Conservation (phyloP, 495 filamentous ascomycete species). For the Cercophora newfieldiana region DNA sequence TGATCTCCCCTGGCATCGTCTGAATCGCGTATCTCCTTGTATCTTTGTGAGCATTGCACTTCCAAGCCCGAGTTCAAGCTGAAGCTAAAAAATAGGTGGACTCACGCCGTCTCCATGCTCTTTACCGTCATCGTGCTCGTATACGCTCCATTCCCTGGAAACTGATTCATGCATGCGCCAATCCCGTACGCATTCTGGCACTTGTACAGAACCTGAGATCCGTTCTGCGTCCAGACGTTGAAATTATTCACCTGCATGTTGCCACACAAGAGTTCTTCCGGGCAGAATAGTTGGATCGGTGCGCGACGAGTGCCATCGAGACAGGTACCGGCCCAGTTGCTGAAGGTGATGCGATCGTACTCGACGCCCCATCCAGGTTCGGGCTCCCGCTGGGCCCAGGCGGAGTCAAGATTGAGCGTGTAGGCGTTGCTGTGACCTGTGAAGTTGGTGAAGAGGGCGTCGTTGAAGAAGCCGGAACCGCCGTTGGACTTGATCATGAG, state of each 20-base stretch:
- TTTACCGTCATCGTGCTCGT: conserved; percentile 18
- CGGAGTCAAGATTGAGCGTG: conserved; percentile 37
- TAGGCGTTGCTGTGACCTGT: conserved; percentile 49
- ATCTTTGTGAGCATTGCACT: background rate
- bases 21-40: conserved; percentile 45
- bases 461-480: conserved; percentile 44
- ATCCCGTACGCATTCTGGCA: conserved; percentile 30
- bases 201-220: conserved; percentile 16
- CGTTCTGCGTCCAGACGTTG: conserved; percentile 57
- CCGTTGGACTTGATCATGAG: conserved; percentile 63
- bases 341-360: conserved; percentile 52
- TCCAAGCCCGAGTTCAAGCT: background rate
- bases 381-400: conserved; percentile 23
- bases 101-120: conserved; percentile 16
- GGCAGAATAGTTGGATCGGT: conserved; percentile 45
- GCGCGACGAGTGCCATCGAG: conserved; percentile 50
- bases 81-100: too few species aligned
- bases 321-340: conserved; percentile 59
- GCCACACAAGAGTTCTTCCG: conserved; percentile 42
- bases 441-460: conserved; percentile 56
- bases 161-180: conserved; percentile 23
- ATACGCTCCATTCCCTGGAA: conserved; percentile 11
- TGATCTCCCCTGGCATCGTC: conserved; percentile 50
- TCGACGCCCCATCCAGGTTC: conserved; percentile 48
- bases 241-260: conserved; percentile 56